Evolutionary conservation across 345 rosid genomes (phyloP), one percentile per base, ranked within the genome.

Genomic region (Populus ilicifolia): DNA sequence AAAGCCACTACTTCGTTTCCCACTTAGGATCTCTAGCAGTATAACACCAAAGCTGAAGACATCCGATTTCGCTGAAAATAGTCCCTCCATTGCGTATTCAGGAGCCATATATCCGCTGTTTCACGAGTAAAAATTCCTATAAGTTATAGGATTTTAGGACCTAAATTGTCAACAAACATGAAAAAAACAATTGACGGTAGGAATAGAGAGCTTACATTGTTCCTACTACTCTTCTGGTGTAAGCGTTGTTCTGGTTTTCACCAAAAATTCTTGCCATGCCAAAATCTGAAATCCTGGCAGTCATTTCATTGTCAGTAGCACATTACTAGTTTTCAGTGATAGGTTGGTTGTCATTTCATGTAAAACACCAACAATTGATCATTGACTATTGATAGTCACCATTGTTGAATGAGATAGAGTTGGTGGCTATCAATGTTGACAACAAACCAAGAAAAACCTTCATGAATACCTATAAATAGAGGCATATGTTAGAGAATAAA

Each of bases 201-300:
- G 18, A 20, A 17, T 36, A 33, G 14, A 10, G 23, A 8, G 39
- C 87, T 80, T 64, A 86, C 87, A 11, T 52, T 43, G 84, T 82
- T 36, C 89, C 85, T 1, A 63, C 84, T 3, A 80, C 77, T 54
- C 77, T 79, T 17, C 64, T 84, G 0, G 87, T 78, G n/a, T 78
- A 77, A 29, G 79, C 81, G 13, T 65, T 43, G 41, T 64, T 68
- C 52, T 85, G 84, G 63, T 82, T 74, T 61, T 67, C 69, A 0
- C 44, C 50, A 41, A 87, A 82, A 33, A 82, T 71, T 20, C 80
- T 85, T 0, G 88, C 90, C 86, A 85, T 80, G 27, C 90, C 86
- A 2, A 85, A 87, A 62, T 87, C 90, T 21, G 90, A 83, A 59
- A 89, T 89, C 79, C 86, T 87, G 52, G 85, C 85, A 64, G 69